Conservation (phyloP, 148 eudicot genomes). For the Silene uniflora region DNA sequence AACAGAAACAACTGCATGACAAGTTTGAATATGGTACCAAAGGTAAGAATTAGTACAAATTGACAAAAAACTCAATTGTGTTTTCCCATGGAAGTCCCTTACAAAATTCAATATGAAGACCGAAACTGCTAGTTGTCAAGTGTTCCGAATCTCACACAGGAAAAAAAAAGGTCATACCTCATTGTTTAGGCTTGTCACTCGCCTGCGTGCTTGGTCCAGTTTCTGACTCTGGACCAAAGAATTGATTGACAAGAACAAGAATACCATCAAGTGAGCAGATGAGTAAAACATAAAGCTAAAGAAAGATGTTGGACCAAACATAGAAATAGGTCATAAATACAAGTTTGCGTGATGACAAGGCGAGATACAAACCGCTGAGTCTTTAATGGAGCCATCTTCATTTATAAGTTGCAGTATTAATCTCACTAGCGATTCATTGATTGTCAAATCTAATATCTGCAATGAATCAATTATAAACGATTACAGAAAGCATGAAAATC, state of each 20-base stretch:
- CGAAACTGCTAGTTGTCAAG: not conserved
- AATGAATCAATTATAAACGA: constrained; percentile 11
- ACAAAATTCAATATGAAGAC: no score
- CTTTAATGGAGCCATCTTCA: constrained; percentile 84
- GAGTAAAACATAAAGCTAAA: not conserved
- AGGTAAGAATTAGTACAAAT: not conserved
- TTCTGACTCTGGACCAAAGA: constrained; percentile 51
- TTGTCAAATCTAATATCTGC: constrained; percentile 64
- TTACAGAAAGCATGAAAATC: constrained; percentile 3
- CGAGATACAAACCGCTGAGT: constrained; percentile 65
- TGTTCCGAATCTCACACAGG: not conserved
- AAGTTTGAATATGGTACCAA: constrained; percentile 1
- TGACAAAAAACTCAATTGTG: not conserved
- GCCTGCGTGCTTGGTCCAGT: constrained; percentile 62
- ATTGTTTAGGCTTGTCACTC: constrained; percentile 60
- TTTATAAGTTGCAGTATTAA: constrained; percentile 60
- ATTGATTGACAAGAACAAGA: constrained; percentile 9
- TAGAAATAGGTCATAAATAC: not conserved
- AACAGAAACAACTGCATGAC: constrained; percentile 58
- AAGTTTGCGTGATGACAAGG: not conserved
- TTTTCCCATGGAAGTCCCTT: no score
- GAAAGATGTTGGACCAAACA: not conserved
- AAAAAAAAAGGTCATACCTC: constrained; percentile 39
- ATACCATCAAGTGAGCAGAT: not conserved
- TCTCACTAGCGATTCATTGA: constrained; percentile 48